Evolutionary conservation across 23 red algal genomes (phyloP).

Genomic region (Chondrus crispus): DNA sequence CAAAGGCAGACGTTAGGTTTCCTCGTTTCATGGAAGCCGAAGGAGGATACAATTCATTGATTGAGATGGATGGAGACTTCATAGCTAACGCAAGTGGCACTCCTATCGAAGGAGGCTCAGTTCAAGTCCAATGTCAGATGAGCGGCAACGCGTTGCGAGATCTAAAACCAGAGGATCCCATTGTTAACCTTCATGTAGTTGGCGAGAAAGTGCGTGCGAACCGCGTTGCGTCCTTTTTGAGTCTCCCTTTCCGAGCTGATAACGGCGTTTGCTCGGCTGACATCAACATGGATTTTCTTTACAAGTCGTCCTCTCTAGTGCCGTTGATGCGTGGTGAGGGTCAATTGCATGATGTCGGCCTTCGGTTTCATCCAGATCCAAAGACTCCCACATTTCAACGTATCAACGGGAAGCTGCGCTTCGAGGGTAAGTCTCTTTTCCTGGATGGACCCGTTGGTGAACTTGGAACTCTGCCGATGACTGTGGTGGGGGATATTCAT

Average conservation of each 20-base stretch:
- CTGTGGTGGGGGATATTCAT: slow-evolving; percentile 74
- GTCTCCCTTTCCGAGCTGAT: slow-evolving; percentile 67
- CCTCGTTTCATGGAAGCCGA: not conserved
- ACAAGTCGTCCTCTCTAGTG: slow-evolving; percentile 27
- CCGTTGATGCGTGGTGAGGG: slow-evolving; percentile 70
- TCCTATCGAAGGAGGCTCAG: slow-evolving; percentile 37
- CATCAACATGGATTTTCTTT: slow-evolving; percentile 58
- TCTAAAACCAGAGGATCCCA: slow-evolving; percentile 27
- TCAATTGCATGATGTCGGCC: slow-evolving; percentile 28
- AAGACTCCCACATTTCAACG: slow-evolving; percentile 61
- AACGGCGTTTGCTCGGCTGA: slow-evolving; percentile 30
- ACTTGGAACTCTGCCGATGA: slow-evolving; percentile 73
- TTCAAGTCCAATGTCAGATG: not conserved
- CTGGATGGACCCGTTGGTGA: slow-evolving; percentile 68
- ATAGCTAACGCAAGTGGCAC: slow-evolving; percentile 8
- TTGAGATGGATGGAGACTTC: slow-evolving; percentile 30
- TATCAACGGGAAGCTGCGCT: slow-evolving; percentile 67
- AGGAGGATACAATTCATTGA: not conserved
- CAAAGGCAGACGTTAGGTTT: slow-evolving; percentile 20
- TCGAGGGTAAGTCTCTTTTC: slow-evolving; percentile 70
- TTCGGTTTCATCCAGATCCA: slow-evolving; percentile 80
- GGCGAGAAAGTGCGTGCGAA: slow-evolving; percentile 26
- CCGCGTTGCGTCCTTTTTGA: slow-evolving; percentile 61
- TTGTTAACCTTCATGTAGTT: slow-evolving; percentile 25
- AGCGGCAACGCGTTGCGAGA: slow-evolving; percentile 4